Evolutionary conservation across 2,329 filamentous ascomycete species (phyloP).

Genomic region (Dryadomyces quercus-mongolicae): DNA sequence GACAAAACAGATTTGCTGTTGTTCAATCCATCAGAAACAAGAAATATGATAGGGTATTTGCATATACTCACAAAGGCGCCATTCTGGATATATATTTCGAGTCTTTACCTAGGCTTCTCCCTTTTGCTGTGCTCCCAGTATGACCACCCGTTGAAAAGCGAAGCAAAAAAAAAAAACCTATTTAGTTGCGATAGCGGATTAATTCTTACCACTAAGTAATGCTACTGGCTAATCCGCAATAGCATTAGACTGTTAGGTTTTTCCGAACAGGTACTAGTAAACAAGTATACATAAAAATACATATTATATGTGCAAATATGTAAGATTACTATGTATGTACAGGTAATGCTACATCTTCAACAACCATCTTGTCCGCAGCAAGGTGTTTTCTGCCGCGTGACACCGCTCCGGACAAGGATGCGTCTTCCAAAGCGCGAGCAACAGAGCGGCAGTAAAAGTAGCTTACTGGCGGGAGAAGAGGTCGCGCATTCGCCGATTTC

Average conservation of each 20-base stretch:
- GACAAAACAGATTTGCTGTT: slow-evolving; percentile 18
- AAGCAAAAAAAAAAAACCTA: not conserved
- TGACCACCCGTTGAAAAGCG: not conserved
- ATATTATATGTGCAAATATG: too few relatives aligned
- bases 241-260: not conserved
- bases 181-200: not conserved
- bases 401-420: slow-evolving; percentile 1
- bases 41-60: not conserved
- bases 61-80: slow-evolving; percentile 1
- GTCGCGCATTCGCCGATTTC: slow-evolving; percentile 11
- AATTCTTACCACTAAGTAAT: not conserved
- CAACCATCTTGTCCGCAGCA: not conserved
- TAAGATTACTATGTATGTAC: not conserved
- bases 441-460: not conserved
- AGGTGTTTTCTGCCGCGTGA: not conserved
- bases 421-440: slow-evolving; percentile 3
- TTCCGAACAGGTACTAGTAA: not conserved
- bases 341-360: not conserved
- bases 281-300: not conserved
- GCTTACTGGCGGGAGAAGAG: slow-evolving; percentile 5
- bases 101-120: not conserved
- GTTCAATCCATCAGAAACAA: not conserved
- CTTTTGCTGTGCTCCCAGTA: not conserved
- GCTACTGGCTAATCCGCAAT: not conserved
- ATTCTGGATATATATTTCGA: not conserved